A percentile compares a stretch with the other conserved stretches of the same genome.
These are phyloP conservation scores for Alternaria tenuissima DNA, from an alignment of 2,329 filamentous ascomycete species.

Conservation along the genomic window DNA sequence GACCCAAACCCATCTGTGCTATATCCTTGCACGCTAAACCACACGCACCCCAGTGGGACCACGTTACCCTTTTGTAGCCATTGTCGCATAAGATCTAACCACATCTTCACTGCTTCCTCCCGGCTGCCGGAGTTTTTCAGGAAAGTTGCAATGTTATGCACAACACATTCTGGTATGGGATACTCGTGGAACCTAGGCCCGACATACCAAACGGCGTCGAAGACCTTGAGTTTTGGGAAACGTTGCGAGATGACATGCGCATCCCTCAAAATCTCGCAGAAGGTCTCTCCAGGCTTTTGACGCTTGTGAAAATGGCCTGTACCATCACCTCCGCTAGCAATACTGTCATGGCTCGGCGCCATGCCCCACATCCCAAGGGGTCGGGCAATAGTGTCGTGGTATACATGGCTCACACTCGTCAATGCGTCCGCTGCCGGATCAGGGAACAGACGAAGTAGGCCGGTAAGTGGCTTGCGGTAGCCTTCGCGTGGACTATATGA, in stretches of 20 bases:
- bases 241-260: slow-evolving; percentile 14
- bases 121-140: background rate
- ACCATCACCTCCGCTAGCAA: background rate
- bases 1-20: slow-evolving; percentile 4
- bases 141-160: background rate
- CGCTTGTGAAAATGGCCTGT: slow-evolving; percentile 1
- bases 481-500: background rate
- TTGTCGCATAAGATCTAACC: slow-evolving; percentile 17
- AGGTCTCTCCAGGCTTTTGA: slow-evolving; percentile 7
- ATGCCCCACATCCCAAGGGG: background rate
- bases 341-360: slow-evolving; percentile 6
- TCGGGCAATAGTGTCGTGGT: background rate
- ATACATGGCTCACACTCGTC: slow-evolving; percentile 5
- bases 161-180: background rate
- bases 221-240: slow-evolving; percentile 25
- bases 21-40: background rate
- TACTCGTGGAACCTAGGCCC: background rate
- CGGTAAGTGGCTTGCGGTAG: slow-evolving; percentile 4
- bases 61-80: slow-evolving; percentile 8
- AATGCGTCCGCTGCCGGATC: slow-evolving; percentile 11
- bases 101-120: slow-evolving; percentile 11
- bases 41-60: slow-evolving; percentile 21
- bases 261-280: slow-evolving; percentile 20
- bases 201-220: slow-evolving; percentile 15
- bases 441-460: slow-evolving; percentile 27